A percentile compares a stretch with the other conserved stretches of the same genome.
phyloP scores from a whole-genome alignment of 2,329 filamentous ascomycete species.

The Trichoderma endophyticum region DNA sequence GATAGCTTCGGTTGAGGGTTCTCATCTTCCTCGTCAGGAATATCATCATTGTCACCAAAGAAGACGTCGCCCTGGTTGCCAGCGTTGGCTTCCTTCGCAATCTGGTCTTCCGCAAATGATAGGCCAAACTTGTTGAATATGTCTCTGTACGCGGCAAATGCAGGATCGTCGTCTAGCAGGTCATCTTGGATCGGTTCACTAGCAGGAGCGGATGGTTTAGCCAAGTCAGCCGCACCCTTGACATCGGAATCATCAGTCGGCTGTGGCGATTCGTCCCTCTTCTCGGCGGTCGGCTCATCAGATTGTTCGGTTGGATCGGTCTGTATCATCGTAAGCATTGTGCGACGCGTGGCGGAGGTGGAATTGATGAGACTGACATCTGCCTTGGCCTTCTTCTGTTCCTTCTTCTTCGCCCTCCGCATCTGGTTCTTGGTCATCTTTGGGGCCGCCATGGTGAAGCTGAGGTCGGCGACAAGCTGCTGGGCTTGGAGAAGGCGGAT shows the following conservation, averaged over 20 bases:
- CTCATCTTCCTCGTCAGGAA: conserved; percentile 80
- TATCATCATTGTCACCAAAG: conserved; percentile 79
- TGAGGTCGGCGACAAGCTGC: conserved; percentile 27
- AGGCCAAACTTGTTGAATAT: conserved; percentile 79
- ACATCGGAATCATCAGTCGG: neutral
- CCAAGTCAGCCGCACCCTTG: conserved; percentile 31
- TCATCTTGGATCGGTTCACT: conserved; percentile 60
- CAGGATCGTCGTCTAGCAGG: conserved; percentile 63
- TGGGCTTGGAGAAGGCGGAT: conserved; percentile 27
- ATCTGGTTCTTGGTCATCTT: conserved; percentile 95
- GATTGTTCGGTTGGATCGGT: neutral
- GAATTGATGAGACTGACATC: conserved; percentile 40
- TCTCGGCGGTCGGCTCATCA: neutral
- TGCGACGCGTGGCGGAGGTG: neutral
- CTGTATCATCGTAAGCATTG: neutral
- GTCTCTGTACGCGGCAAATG: conserved; percentile 79
- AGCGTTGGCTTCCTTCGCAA: conserved; percentile 61
- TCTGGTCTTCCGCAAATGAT: conserved; percentile 58
- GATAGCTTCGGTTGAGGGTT: conserved; percentile 69
- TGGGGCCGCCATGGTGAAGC: conserved; percentile 54
- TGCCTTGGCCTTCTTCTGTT: conserved; percentile 68
- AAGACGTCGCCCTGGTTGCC: conserved; percentile 82
- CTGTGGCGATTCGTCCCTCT: neutral
- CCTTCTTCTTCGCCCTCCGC: conserved; percentile 91
- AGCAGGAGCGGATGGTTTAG: conserved; percentile 35